Evolutionary conservation across 768 basidiomycete species (phyloP), one percentile per base, ranked within the genome.

Genomic region (Gloeostereum incarnatum): DNA sequence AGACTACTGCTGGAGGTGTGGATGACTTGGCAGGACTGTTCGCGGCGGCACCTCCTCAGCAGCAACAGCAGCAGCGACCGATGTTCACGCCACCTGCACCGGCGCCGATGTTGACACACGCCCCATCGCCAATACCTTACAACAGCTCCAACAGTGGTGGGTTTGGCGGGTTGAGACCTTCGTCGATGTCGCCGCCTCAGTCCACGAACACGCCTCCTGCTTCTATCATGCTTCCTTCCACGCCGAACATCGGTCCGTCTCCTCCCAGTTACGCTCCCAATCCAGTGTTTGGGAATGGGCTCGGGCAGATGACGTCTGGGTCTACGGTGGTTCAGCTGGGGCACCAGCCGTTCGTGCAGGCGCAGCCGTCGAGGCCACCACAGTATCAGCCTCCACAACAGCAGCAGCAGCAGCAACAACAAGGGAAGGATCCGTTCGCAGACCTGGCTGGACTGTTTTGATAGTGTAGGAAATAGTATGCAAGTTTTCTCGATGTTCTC

Each of bases 391-490:
- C 38, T 29, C 30, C 24, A 6, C 46, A 53, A 29, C 37, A 53
- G 24, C 45, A 54, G 17, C 49, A 53, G 5, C 53, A 53, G 26
- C 54, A 56, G 7, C 32, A 60, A 45, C 48, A 55, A 31, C 68
- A 72, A 45, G 65, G 61, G 40, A 90, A 85, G 54, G 87, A 90
- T 56, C 87, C 88, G 29, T 90, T 90, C 50, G 84, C 85, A 5
- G 87, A 90, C 59, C 65, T 90, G 24, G 85, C 70, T 2, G 80
- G 80, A 14, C 58, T 90, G 39, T 88, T 90, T 55, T 90, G n/a
- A n/a, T n/a, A n/a, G n/a, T n/a, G n/a, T n/a, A n/a, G n/a, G n/a
- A n/a, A n/a, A n/a, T n/a, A n/a, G n/a, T n/a, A n/a, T n/a, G n/a
- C n/a, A n/a, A n/a, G n/a, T n/a, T n/a, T n/a, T n/a, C n/a, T n/a